Conservation (phyloP, 139 green algal species). For the Limnomonas spitsbergensis region DNA sequence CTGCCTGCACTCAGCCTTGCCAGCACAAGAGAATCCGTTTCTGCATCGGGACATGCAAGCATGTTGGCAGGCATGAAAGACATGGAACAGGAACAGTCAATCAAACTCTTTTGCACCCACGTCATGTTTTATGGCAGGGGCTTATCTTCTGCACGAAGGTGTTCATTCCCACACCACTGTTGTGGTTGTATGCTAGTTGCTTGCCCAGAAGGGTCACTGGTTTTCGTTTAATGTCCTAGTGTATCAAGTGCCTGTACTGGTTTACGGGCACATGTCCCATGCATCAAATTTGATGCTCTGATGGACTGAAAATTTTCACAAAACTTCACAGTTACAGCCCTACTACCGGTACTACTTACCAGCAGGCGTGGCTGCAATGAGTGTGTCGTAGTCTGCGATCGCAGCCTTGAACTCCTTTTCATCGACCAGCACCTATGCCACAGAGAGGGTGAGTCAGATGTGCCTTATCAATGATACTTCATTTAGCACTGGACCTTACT, state of each 20-base stretch:
- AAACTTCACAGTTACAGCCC: neutral
- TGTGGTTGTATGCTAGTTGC: too few species aligned
- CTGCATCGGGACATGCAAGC: neutral
- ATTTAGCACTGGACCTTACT: constrained; percentile 21
- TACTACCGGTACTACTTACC: too few species aligned
- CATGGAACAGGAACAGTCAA: neutral
- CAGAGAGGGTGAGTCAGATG: neutral
- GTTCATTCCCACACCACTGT: neutral
- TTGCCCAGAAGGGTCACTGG: too few species aligned
- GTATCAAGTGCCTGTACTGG: too few species aligned
- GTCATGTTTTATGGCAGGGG: too few species aligned
- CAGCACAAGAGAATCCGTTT: constrained; percentile 11
- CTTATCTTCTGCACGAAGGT: neutral
- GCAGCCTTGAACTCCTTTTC: constrained; percentile 73
- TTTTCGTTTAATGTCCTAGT: too few species aligned
- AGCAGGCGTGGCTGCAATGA: too few species aligned
- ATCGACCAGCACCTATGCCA: constrained; percentile 67
- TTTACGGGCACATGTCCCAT: too few species aligned
- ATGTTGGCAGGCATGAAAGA: neutral
- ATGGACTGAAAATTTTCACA: too few species aligned
- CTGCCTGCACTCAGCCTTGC: constrained; percentile 63
- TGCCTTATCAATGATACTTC: too few species aligned
- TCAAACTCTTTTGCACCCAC: too few species aligned
- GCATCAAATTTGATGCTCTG: too few species aligned
- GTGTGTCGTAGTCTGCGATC: constrained; percentile 62